Evolutionary conservation across 768 basidiomycete species (phyloP).

Genomic region (Cystobasidium tubakii): DNA sequence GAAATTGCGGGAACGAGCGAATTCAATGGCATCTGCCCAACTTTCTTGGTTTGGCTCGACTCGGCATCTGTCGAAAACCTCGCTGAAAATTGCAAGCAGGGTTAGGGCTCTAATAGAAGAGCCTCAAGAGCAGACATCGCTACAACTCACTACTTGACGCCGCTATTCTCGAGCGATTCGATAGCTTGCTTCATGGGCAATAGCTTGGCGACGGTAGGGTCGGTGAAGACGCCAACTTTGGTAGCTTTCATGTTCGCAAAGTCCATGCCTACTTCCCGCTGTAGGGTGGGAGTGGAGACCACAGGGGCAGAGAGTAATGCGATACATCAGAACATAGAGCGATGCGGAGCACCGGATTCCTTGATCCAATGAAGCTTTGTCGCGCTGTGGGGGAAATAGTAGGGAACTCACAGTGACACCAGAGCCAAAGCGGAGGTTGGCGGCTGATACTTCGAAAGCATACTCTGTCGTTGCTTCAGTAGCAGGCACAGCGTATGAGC

Average conservation of each 20-base stretch:
- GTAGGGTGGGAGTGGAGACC: neutral
- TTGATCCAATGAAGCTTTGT: neutral
- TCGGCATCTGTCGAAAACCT: slow-evolving; percentile 72
- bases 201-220: slow-evolving; percentile 73
- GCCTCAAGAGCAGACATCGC: too few species aligned
- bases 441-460: slow-evolving; percentile 79
- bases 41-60: slow-evolving; percentile 80
- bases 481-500: slow-evolving; percentile 62
- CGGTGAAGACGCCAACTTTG: slow-evolving; percentile 90
- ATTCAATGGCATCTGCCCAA: slow-evolving; percentile 79
- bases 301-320: neutral
- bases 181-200: slow-evolving; percentile 76
- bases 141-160: slow-evolving; percentile 60
- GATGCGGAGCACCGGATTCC: slow-evolving; percentile 22
- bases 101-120: neutral
- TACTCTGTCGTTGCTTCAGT: slow-evolving; percentile 68
- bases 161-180: slow-evolving; percentile 69
- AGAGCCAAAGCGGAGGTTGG: slow-evolving; percentile 80
- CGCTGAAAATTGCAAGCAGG: slow-evolving; percentile 45
- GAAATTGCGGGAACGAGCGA: slow-evolving; percentile 78
- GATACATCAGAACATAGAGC: neutral
- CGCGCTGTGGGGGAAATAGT: neutral
- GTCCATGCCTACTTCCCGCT: slow-evolving; percentile 74
- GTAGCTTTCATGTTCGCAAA: slow-evolving; percentile 85
- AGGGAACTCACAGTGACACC: slow-evolving; percentile 64